phyloP scores from a whole-genome alignment of 2,329 filamentous ascomycete species.

The Grosmannia penicillata region DNA sequence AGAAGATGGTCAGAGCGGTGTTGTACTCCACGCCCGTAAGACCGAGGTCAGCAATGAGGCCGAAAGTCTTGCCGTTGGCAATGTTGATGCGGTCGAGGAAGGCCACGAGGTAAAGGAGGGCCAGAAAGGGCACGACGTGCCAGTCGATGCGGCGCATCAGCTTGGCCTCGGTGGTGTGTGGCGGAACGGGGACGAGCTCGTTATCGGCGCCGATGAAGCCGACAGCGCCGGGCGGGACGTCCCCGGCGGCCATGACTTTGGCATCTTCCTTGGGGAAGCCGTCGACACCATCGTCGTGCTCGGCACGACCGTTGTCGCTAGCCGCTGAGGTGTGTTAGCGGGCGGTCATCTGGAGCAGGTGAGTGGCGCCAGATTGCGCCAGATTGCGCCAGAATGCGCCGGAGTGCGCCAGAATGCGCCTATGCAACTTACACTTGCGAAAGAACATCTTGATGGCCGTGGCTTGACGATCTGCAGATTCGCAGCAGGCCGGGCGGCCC shows the following conservation, averaged over 20 bases:
- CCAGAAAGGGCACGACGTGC: conserved; percentile 57
- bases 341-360: too few species aligned
- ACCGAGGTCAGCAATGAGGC: conserved; percentile 43
- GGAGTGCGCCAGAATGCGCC: background rate
- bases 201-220: conserved; percentile 8
- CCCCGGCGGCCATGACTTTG: background rate
- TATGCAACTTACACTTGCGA: background rate
- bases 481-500: too few species aligned
- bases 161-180: conserved; percentile 45
- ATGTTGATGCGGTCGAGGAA: conserved; percentile 68
- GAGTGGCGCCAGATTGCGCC: too few species aligned
- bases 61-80: conserved; percentile 59
- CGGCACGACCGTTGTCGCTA: too few species aligned
- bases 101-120: conserved; percentile 55
- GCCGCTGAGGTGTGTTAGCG: too few species aligned
- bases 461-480: too few species aligned
- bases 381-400: background rate
- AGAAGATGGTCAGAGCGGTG: conserved; percentile 57
- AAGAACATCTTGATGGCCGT: background rate
- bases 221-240: background rate
- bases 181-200: conserved; percentile 24
- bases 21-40: conserved; percentile 52
- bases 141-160: conserved; percentile 58
- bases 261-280: too few species aligned
- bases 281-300: too few species aligned